These are phyloP conservation scores for Tolypocladium nubicola DNA, from an alignment of 2,329 filamentous ascomycete genomes.

Conservation along the genomic window DNA sequence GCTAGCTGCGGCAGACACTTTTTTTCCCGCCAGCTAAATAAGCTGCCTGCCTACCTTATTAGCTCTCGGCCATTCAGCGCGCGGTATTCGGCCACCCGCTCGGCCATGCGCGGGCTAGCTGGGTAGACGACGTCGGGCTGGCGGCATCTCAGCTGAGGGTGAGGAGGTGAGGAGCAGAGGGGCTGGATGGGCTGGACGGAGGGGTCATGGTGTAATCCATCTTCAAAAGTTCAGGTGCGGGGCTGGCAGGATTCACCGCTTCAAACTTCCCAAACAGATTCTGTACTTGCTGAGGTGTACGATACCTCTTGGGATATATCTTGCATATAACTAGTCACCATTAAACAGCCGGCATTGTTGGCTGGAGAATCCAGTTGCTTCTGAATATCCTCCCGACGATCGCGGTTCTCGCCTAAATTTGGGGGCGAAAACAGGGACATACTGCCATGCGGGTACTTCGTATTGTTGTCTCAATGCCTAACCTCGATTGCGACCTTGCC, in stretches of 20 bases:
- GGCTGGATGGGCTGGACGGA: background rate
- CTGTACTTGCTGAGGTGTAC: background rate
- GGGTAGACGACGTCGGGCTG: background rate
- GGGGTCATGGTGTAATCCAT: background rate
- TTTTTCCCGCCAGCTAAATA: background rate
- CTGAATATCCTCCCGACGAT: too few relatives aligned
- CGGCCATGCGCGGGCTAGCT: background rate
- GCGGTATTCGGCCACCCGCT: background rate
- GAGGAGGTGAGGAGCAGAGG: background rate
- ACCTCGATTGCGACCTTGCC: too few relatives aligned
- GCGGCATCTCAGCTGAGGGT: background rate
- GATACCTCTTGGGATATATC: too few relatives aligned
- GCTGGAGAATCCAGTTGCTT: too few relatives aligned
- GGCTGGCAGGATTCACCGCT: background rate
- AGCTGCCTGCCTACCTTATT: background rate
- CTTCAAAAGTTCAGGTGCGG: background rate
- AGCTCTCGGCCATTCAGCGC: background rate
- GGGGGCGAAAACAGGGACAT: too few relatives aligned
- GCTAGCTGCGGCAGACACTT: background rate
- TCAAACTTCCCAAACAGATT: background rate
- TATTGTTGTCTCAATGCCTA: too few relatives aligned
- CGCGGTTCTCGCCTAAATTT: too few relatives aligned
- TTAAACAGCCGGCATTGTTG: background rate
- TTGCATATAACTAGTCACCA: background rate
- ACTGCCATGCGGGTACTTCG: too few relatives aligned